Evolutionary conservation across 129 eudicot species (phyloP), one percentile per base, ranked within the genome.

Genomic region (Lactuca sativa): DNA sequence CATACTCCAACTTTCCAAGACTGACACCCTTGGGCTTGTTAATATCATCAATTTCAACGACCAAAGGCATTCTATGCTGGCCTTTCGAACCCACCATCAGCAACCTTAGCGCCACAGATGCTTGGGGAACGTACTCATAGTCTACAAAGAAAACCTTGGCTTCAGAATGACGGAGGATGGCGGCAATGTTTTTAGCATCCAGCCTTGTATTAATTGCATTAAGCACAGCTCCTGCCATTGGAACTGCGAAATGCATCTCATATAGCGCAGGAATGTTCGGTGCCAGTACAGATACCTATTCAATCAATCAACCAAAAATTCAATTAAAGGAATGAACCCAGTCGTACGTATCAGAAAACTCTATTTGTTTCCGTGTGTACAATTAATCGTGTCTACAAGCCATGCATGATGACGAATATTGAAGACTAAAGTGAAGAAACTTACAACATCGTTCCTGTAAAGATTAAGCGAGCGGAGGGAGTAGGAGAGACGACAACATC

Each of bases 191-290:
- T 12, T 74, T 79, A 9, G 89, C 84, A 62, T 86, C 87, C 1
- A 89, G 87, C 74, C 91, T 78, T 0, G 89, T 81, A 63, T 89
- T 89, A 57, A 89, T 81, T 12, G 96, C 67, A 30, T 85, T 86
- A 32, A 88, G 92, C 14, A 88, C 91, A 0, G 82, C 95, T 4
- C 21, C 21, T 18, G 21, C 21, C 21, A 18, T 18, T 18, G 21
- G 21, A 0, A 18, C 21, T 18, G 21, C 21, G 21, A 18, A 18
- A 18, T 18, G 21, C 21, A 18, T 18, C 21, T 18, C 21, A 18
- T 85, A 88, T 64, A 86, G 10, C 10, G 96, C 96, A 5, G 92
- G 89, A n/a, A 80, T 48, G 54, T 88, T 88, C 51, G 96, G 96
- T 14, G 96, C 89, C 53, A 88, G 25, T 16, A 88, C 96, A 3